A percentile compares a stretch with the other conserved stretches of the same genome.
Evolutionary conservation across 495 filamentous ascomycete species (phyloP).

Genomic region (Entonaema liquescens): DNA sequence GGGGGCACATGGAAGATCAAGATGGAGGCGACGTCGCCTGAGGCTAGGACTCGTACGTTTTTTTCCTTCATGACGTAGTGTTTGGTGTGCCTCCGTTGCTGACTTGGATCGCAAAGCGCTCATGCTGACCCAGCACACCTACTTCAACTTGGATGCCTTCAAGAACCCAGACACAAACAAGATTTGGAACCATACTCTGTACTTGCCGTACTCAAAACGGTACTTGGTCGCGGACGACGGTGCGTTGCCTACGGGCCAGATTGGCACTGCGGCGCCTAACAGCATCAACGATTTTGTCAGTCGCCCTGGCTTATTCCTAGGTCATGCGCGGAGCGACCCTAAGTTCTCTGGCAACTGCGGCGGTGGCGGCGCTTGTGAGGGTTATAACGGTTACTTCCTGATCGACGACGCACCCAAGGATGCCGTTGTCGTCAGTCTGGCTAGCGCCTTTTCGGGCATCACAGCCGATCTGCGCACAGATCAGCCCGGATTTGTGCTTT

Average conservation of each 20-base stretch:
- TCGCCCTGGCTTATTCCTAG: slow-evolving; percentile 66
- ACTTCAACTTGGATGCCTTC: slow-evolving; percentile 89
- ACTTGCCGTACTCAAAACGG: slow-evolving; percentile 75
- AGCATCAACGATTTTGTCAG: slow-evolving; percentile 77
- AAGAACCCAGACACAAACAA: slow-evolving; percentile 62
- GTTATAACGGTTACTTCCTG: slow-evolving; percentile 82
- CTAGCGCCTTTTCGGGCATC: slow-evolving; percentile 70
- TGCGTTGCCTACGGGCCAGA: slow-evolving; percentile 76
- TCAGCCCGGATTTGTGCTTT: slow-evolving; percentile 75
- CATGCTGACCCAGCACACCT: slow-evolving; percentile 81
- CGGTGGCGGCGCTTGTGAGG: slow-evolving; percentile 69
- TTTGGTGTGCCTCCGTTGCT: slow-evolving; percentile 35
- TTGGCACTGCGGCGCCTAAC: slow-evolving; percentile 64
- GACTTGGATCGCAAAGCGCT: slow-evolving; percentile 51
- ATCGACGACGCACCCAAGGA: slow-evolving; percentile 69
- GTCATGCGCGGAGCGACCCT: slow-evolving; percentile 64
- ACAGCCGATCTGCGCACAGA: slow-evolving; percentile 74
- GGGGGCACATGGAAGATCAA: slow-evolving; percentile 61
- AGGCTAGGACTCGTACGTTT: slow-evolving; percentile 58
- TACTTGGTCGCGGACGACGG: slow-evolving; percentile 74
- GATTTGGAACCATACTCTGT: slow-evolving; percentile 75
- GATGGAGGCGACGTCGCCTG: slow-evolving; percentile 61
- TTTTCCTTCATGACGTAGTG: slow-evolving; percentile 25
- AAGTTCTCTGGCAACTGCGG: slow-evolving; percentile 73
- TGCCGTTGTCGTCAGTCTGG: slow-evolving; percentile 65